Percentiles rank a stretch among this genome's conserved stretches.
Conservation (phyloP, 2,329 filamentous ascomycete genomes). For the Didymella exigua region DNA sequence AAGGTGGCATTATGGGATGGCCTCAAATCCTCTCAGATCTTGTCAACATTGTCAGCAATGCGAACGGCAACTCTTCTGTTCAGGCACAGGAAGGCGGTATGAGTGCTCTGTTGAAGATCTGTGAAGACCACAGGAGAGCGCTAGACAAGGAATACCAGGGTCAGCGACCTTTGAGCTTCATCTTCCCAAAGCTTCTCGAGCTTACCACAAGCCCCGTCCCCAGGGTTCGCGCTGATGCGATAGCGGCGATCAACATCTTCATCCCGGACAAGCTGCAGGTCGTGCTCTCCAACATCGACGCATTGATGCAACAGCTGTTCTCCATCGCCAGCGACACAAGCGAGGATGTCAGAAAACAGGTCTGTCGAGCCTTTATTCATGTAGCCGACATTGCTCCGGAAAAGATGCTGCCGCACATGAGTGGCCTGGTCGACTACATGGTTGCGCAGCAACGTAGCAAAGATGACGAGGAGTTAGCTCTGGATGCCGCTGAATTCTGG, state of each 20-base stretch:
- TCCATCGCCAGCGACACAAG: constrained; percentile 76
- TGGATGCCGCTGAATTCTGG: constrained; percentile 98
- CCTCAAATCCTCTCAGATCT: constrained; percentile 87
- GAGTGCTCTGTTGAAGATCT: constrained; percentile 91
- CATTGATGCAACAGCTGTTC: constrained; percentile 82
- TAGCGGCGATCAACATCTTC: constrained; percentile 90
- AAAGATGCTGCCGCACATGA: constrained; percentile 86
- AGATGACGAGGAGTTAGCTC: constrained; percentile 85
- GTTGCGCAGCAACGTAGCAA: constrained; percentile 81
- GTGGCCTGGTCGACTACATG: constrained; percentile 90
- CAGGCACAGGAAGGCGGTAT: constrained; percentile 91
- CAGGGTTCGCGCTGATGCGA: constrained; percentile 78
- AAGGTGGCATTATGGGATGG: constrained; percentile 87
- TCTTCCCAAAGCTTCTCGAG: constrained; percentile 88
- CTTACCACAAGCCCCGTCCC: constrained; percentile 78
- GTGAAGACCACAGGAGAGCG: constrained; percentile 89
- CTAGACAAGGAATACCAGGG: constrained; percentile 88
- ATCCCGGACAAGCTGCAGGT: constrained; percentile 83
- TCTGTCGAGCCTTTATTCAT: constrained; percentile 91
- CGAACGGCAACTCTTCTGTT: constrained; percentile 67
- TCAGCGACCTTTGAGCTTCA: constrained; percentile 82
- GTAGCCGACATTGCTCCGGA: constrained; percentile 89
- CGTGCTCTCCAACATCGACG: constrained; percentile 78
- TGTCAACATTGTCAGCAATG: constrained; percentile 76
- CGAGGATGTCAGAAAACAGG: constrained; percentile 85